Evolutionary conservation across 768 basidiomycete species (phyloP), one percentile per base, ranked within the genome.

Genomic region (Suillus brevipes): DNA sequence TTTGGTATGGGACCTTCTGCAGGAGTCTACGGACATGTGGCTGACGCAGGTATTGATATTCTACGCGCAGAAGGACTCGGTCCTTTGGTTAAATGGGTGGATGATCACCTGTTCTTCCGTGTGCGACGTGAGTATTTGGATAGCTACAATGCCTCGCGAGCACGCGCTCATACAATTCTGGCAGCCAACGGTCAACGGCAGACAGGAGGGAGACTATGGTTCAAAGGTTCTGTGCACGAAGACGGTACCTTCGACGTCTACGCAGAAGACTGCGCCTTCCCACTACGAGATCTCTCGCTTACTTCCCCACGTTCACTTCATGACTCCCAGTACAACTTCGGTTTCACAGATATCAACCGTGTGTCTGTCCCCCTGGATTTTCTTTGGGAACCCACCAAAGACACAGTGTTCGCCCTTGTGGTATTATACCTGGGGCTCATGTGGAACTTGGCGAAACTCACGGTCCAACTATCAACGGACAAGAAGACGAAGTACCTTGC

Each of bases 281-380:
- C 47, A 12, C 12, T 47, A 6, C 10, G n/a, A 10, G n/a, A 47
- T 2, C 47, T 47, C 23, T 47, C 10, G 3, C n/a, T 18, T 13
- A 23, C n/a, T 47, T n/a, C n/a, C 9, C 47, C 10, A 28, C 28
- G 28, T 28, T 10, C n/a, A n/a, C 10, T 47, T 2, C 2, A 79
- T 28, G 28, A 28, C 64, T 14, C 14, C 0, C 2, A 37, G 0
- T 74, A 62, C 56, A 31, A 69, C 4, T 80, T 75, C 63, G 52
- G 61, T 57, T 65, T 71, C 18, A 64, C 38, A 2, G 80, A 83
- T 61, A 80, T 85, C 43, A 74, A 83, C 49, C 10, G 4, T 0
- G 18, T 80, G 0, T 80, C 80, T 0, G 14, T 49, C 1, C n/a
- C 38, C 2, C 70, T 80, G 36, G 76, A 78, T 2, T 70, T 73